These are phyloP conservation scores for Fusarium setosum DNA, from an alignment of 2,329 filamentous ascomycete genomes.

Conservation along the genomic window DNA sequence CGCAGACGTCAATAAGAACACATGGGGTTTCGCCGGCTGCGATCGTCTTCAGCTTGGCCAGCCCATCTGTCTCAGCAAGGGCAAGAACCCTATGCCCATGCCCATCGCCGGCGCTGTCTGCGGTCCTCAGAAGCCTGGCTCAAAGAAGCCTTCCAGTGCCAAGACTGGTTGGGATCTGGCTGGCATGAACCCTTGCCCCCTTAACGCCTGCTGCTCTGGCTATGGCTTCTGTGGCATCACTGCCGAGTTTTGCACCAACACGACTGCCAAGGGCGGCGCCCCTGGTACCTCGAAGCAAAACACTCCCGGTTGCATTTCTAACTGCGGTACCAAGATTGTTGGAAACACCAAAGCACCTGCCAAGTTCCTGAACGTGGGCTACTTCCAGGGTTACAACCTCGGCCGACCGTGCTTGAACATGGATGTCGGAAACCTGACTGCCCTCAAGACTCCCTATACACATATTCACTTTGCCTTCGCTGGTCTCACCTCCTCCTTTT, in stretches of 20 bases:
- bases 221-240: slow-evolving; percentile 60
- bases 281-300: slow-evolving; percentile 42
- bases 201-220: slow-evolving; percentile 55
- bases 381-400: slow-evolving; percentile 49
- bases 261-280: slow-evolving; percentile 40
- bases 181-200: slow-evolving; percentile 58
- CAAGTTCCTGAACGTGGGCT: slow-evolving; percentile 44
- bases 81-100: slow-evolving; percentile 48
- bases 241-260: slow-evolving; percentile 54
- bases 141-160: slow-evolving; percentile 34
- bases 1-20: slow-evolving; percentile 50
- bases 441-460: slow-evolving; percentile 38
- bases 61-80: slow-evolving; percentile 50
- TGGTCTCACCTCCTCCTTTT: slow-evolving; percentile 33
- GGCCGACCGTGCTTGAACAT: slow-evolving; percentile 46
- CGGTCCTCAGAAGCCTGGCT: slow-evolving; percentile 48
- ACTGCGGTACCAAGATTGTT: slow-evolving; percentile 47
- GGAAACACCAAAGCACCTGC: slow-evolving; percentile 41
- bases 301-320: slow-evolving; percentile 46
- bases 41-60: slow-evolving; percentile 37
- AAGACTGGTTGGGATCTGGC: slow-evolving; percentile 46
- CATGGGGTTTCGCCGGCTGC: slow-evolving; percentile 53
- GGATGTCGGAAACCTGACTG: slow-evolving; percentile 41
- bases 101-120: slow-evolving; percentile 46
- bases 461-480: slow-evolving; percentile 50